Evolutionary conservation across 495 filamentous ascomycete species (phyloP), one percentile per base, ranked within the genome.

Genomic region (Neurospora africana): DNA sequence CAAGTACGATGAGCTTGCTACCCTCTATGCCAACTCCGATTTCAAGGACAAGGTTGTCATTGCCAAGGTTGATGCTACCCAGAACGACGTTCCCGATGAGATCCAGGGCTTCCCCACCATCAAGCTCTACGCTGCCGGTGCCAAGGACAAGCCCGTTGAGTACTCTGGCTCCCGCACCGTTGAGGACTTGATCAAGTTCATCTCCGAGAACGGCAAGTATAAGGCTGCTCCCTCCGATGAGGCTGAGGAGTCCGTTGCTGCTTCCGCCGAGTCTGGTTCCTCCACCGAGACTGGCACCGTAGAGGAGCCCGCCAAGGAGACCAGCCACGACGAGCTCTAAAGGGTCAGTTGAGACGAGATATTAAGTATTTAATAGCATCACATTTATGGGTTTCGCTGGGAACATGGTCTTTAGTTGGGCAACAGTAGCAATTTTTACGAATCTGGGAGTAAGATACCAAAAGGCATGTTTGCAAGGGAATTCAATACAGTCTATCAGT

Each of bases 21-120:
- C 84, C 71, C 84, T 97, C 70, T 99, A 95, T 84, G 86, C 85
- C 79, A 85, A 90, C 74, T 83, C 88, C 71, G 91, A 93, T 71
- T 88, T 89, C 79, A 87, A 88, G 80, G 86, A 90, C 78, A 92
- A 97, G 87, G 91, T 98, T 43, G 91, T 91, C 73, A 90, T 99
- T 77, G 95, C 96, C 81, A 99, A 99, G 89, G 92, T 99, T 77
- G 95, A 99, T 80, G 95, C 95, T 68, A 99, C 96, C 41, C 84
- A 86, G 85, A 99, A 99, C 85, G 95, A 99, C 80, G 92, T 98
- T 35, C 95, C 96, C 15, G 94, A 98, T 82, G 91, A 97, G 81
- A 95, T 99, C 81, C 89, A 91, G 80, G 95, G 95, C 70, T 99
- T 99, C 92, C 95, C 95, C 37, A 99, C 95, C 80, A 98, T 99